phyloP scores from a whole-genome alignment of 208 protist species.

The Wallacemonas collosoma region DNA sequence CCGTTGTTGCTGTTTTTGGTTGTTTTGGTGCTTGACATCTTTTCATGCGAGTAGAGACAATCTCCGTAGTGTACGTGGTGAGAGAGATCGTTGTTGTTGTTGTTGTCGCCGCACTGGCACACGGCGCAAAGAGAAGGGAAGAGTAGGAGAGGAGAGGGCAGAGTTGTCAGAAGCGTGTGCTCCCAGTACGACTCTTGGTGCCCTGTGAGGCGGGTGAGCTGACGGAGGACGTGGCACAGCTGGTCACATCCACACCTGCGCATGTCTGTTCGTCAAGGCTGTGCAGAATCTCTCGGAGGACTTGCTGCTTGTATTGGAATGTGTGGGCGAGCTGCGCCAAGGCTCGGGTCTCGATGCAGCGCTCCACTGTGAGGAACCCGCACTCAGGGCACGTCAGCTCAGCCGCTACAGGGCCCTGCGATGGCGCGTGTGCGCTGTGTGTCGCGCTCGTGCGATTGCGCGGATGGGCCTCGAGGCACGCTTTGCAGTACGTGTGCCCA shows the following conservation, averaged over 20 bases:
- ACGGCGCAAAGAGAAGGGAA: no score
- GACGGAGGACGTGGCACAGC: not conserved
- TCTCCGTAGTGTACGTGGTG: no score
- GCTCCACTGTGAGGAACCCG: slow-evolving; percentile 14
- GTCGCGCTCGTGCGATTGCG: slow-evolving; percentile 29
- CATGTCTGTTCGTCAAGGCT: slow-evolving; percentile 8
- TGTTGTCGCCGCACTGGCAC: no score
- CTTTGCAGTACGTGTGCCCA: slow-evolving; percentile 81
- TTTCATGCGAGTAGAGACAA: no score
- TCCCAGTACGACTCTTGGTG: not conserved
- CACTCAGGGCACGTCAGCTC: slow-evolving; percentile 48
- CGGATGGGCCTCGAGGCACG: slow-evolving; percentile 55
- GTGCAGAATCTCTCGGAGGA: slow-evolving; percentile 25
- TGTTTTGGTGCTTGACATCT: no score
- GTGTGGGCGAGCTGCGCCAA: slow-evolving; percentile 31
- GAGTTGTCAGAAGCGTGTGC: not conserved
- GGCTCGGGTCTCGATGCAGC: slow-evolving; percentile 23
- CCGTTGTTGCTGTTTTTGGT: no score
- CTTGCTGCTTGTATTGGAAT: slow-evolving; percentile 31
- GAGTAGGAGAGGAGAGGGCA: no score
- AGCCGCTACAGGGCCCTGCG: no score
- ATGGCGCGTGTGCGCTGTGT: no score
- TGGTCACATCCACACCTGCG: not conserved
- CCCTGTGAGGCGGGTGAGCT: not conserved
- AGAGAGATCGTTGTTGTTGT: no score